Base-by-base conservation (phyloP, 352 stramenopile species). In the Globisporangium yorkense region DNA sequence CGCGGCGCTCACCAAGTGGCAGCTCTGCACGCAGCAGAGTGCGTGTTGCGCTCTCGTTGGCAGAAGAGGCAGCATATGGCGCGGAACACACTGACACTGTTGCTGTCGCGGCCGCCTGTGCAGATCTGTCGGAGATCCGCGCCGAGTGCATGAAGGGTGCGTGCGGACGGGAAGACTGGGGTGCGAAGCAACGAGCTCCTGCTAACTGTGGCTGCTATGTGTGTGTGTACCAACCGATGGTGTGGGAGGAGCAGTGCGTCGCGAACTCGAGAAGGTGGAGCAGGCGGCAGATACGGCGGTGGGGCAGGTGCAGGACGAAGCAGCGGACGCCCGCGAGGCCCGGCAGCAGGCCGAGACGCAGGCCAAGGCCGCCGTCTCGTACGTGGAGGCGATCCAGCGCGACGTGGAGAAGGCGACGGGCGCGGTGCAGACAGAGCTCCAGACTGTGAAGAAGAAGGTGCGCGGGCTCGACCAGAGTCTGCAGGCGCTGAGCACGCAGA, bases 181-280 rank as follows among this genome's bases (percentile, higher is more conserved):
- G 10, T 5, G 37, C 37, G 37, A 51, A 37, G 21, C 5, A 18
- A 46, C 6, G 40, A 46, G 40, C 24, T 27, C 24, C 16, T n/a
- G 27, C 12, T 39, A 24, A 13, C 13, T 53, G 13, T 60, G 16
- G 16, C 12, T 53, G 9, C 5, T 43, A n/a, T 27, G 7, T 10
- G 18, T 12, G 29, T 21, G n/a, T 21, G 24, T 9, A 6, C 4
- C 7, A 10, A 1, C 5, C 12, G 3, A 37, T 37, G 33, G 6
- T 37, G 33, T 6, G 33, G 33, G 33, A 12, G 33, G 33, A 10
- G 33, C 20, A 77, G 74, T 86, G 29, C 71, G 75, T 0, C 49
- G 69, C 0, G 73, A 86, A 53, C 54, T 86, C 20, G 63, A 67
- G 29, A 78, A 77, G 51, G 43, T 80, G 39, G 69, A 74, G 27